Conservation (phyloP, 1,284 basidiomycete species). For the Tausonia pullulans region DNA sequence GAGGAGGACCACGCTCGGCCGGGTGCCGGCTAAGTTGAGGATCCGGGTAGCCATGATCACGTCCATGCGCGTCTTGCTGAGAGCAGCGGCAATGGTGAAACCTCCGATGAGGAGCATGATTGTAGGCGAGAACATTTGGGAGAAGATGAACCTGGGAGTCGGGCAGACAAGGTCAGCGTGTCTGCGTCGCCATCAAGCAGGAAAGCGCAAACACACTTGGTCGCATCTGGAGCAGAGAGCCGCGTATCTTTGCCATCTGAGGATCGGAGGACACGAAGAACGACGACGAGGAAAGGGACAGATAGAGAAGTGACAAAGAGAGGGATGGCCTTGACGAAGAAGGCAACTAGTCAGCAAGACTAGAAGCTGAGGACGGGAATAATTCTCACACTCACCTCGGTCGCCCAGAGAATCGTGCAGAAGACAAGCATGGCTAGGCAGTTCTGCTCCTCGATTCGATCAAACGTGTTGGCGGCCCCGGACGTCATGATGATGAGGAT, state of each 20-base stretch:
- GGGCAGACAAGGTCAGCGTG: neutral
- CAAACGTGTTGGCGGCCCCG: slow-evolving; percentile 37
- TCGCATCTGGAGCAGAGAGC: slow-evolving; percentile 58
- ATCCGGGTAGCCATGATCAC: slow-evolving; percentile 87
- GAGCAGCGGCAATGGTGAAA: slow-evolving; percentile 94
- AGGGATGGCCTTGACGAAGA: slow-evolving; percentile 62
- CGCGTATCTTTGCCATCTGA: slow-evolving; percentile 46
- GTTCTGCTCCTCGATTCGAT: slow-evolving; percentile 67
- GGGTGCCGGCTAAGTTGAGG: slow-evolving; percentile 77
- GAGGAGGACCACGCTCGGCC: slow-evolving; percentile 73
- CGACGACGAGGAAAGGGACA: slow-evolving; percentile 83
- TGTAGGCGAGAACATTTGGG: slow-evolving; percentile 48
- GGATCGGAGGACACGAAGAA: slow-evolving; percentile 66
- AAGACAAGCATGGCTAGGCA: slow-evolving; percentile 86
- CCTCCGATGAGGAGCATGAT: slow-evolving; percentile 95
- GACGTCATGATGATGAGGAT: slow-evolving; percentile 54
- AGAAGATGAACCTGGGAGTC: slow-evolving; percentile 40
- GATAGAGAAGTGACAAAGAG: slow-evolving; percentile 89
- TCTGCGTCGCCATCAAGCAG: neutral
- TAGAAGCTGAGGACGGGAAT: neutral
- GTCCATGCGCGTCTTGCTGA: slow-evolving; percentile 97
- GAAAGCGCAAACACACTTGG: slow-evolving; percentile 49
- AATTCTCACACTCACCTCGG: slow-evolving; percentile 53
- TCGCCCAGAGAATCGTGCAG: slow-evolving; percentile 91
- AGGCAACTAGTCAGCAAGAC: neutral